A percentile compares a stretch with the other conserved stretches of the same genome.
phyloP scores from a whole-genome alignment of 2,329 filamentous ascomycete species.

The Thermoascus crustaceus region DNA sequence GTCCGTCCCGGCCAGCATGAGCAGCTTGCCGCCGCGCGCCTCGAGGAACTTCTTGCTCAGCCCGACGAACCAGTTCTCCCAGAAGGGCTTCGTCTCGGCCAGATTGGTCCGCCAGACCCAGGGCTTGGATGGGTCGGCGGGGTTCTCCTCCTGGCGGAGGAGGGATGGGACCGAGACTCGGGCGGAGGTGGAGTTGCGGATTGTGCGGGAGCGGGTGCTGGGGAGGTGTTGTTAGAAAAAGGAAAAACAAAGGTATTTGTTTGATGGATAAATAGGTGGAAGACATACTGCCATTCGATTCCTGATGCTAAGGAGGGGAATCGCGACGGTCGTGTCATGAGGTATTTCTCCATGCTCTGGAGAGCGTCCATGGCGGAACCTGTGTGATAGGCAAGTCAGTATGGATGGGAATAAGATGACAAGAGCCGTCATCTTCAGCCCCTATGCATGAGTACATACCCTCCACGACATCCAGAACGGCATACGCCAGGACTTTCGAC shows the following conservation, averaged over 20 bases:
- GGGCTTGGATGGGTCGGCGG: slow-evolving; percentile 67
- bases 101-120: slow-evolving; percentile 87
- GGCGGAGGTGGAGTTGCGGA: slow-evolving; percentile 76
- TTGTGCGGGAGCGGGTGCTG: slow-evolving; percentile 68
- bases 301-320: slow-evolving; percentile 72
- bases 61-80: slow-evolving; percentile 88
- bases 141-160: slow-evolving; percentile 53
- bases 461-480: slow-evolving; percentile 90
- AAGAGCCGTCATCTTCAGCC: not conserved
- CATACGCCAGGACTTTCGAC: slow-evolving; percentile 67
- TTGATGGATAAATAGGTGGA: not conserved
- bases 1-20: slow-evolving; percentile 83
- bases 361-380: slow-evolving; percentile 90
- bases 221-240: slow-evolving; percentile 2
- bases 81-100: slow-evolving; percentile 75
- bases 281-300: slow-evolving; percentile 75
- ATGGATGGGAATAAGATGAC: not conserved
- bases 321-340: slow-evolving; percentile 67
- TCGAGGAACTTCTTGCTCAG: slow-evolving; percentile 80
- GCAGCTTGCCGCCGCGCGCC: slow-evolving; percentile 71
- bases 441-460: too few relatives aligned
- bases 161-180: slow-evolving; percentile 79
- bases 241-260: not conserved
- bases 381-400: slow-evolving; percentile 10
- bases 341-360: slow-evolving; percentile 86